Evolutionary conservation across 495 filamentous ascomycete species (phyloP), one percentile per base, ranked within the genome.

Genomic region (Lindgomyces ingoldianus): DNA sequence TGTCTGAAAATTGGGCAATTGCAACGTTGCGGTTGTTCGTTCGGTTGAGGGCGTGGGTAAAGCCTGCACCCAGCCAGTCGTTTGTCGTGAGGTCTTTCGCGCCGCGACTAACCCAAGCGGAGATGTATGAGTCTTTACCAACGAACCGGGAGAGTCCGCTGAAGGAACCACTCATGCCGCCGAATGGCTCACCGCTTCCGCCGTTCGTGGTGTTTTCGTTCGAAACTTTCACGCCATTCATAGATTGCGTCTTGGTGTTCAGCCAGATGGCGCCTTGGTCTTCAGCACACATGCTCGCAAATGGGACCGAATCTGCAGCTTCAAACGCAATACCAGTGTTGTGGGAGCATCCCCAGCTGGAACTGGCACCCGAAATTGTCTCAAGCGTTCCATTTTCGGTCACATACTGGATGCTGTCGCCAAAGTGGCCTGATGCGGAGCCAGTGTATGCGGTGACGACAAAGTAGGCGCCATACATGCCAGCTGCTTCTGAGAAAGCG

Each of bases 251-350:
- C 49, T 80, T 72, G 29, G 80, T 84, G 70, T 84, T 84, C n/a
- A 84, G 72, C 82, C 81, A 84, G 72, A 84, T 82, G 22, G 75
- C 76, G 44, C 82, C 83, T 59, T 83, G 81, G 70, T 83, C 83
- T 59, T 83, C 83, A 8, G 81, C 78, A 49, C 80, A 83, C 57
- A 84, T 77, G 66, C 79, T 80, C 36, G 80, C 80, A 57, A 78
- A 81, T 0, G 81, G 82, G 18, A 80, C 68, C 1, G 73, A 74
- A 45, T 80, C 78, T 10, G 81, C 80, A 29, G 76, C 79, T 60
- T 83, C 82, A 54, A 84, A 78, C 1, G 81, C 81, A 53, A 85
- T 85, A 42, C 82, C 82, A 0, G 82, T 84, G 68, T 85, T 85
- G 73, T 85, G 81, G 57, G 77, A 81, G 70, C 81, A 85, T n/a